Evolutionary conservation across 306 rosid species (phyloP), one percentile per base, ranked within the genome.

Genomic region (Dryas octopetala): DNA sequence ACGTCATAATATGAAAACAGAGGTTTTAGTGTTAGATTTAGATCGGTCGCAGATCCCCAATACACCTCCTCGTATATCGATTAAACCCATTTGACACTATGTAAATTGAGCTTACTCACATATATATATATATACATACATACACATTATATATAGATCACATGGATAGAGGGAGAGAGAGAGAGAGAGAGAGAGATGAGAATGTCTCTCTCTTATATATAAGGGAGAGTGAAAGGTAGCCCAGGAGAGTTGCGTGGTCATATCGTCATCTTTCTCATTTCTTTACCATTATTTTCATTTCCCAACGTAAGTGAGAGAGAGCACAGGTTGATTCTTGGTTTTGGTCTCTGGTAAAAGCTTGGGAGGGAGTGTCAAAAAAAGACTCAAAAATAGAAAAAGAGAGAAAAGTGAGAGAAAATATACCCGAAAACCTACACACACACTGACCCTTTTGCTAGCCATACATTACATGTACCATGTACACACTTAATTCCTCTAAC

Each of bases 281-380:
- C 79, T 73, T 86, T 82, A 67, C 76, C 51, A 70, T 68, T 60
- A 73, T 26, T 72, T 78, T 74, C 85, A 66, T 43, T 91, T 89
- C 88, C 93, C 89, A 79, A 82, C 62, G 82, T 4, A 64, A 60
- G 62, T 23, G 71, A 53, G 53, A 62, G 83, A 82, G 76, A 45
- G 14, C 53, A 52, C 68, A 60, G 41, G 46, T 79, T 82, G 90
- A 76, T 80, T 85, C 74, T 63, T 71, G 66, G 78, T 66, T 55
- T 71, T 82, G 84, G 76, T 79, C 87, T 79, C 87, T 63, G 68
- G 76, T 78, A 81, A 85, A 72, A 76, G 76, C 86, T 83, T 91
- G 85, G 91, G 86, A 93, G 97, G 89, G 96, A 90, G 98, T 84
- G 96, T 83, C 4, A 62, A 54, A 68, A 83, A 53, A 55, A 13